Evolutionary conservation across 2,329 filamentous ascomycete species (phyloP), one percentile per base, ranked within the genome.

Genomic region (Xylariaceae sp.): DNA sequence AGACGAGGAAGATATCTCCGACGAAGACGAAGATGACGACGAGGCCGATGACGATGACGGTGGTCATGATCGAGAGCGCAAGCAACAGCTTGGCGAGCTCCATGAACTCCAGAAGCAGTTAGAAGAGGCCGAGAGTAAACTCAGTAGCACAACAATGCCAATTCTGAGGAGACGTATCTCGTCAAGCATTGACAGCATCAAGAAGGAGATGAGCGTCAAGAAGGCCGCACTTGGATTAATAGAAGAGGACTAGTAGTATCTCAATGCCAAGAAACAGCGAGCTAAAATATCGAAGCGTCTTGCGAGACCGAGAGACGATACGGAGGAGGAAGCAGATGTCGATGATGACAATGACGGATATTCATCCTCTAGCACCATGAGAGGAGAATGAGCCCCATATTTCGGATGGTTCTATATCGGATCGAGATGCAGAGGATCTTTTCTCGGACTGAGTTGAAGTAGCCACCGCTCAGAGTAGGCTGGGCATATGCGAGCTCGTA

Each of bases 1-100:
- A 2, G 68, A 68, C 6, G 68, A 75, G 9, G 76, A 74, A 8
- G 70, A 72, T 3, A 74, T 76, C 18, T 74, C 74, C 8, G 76
- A 79, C 12, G 75, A 78, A 22, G 76, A 77, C 5, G 79, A 80
- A 1, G 77, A 76, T 5, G 77, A 78, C 30, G 77, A 80, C 2
- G 78, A 80, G 41, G 70, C 78, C 13, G 80, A 82, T 51, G 78
- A 80, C 22, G 80, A 82, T 47, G 72, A 78, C 55, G 73, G 76
- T 40, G 75, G 76, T 44, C 75, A 80, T 57, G 72, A 77, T 57
- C 75, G 80, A 58, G 79, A 80, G 56, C 76, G 81, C 57, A 76
- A 77, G 60, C 78, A 79, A 61, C 80, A 82, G 58, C 77, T 82
- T 48, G 71, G 74, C 46, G 74, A 78, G 48, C 72, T 83, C 54